Conservation (phyloP, 1,284 basidiomycete species). For the Marasmius oreades region DNA sequence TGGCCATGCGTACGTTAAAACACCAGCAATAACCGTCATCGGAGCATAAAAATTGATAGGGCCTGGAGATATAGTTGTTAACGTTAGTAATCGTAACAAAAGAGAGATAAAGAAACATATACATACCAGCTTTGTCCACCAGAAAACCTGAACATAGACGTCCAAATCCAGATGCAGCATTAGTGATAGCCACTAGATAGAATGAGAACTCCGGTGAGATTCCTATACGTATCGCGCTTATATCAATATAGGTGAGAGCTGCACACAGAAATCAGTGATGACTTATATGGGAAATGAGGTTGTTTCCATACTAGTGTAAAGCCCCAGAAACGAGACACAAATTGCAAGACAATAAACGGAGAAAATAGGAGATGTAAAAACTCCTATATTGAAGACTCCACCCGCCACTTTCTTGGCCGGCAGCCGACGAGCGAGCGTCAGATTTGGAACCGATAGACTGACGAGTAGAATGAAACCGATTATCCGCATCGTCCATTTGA, state of each 20-base stretch:
- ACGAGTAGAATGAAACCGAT: conserved; percentile 44
- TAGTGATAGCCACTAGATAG: conserved; percentile 49
- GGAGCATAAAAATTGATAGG: conserved; percentile 48
- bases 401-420: conserved; percentile 45
- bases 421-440: conserved; percentile 43
- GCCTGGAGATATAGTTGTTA: conserved; percentile 27
- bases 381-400: conserved; percentile 45
- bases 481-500: conserved; percentile 53
- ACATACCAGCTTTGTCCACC: conserved; percentile 37
- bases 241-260: conserved; percentile 48
- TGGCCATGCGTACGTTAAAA: conserved; percentile 53
- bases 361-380: conserved; percentile 45
- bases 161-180: conserved; percentile 41
- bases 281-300: conserved; percentile 7
- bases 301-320: conserved; percentile 58
- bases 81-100: background rate
- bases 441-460: conserved; percentile 36
- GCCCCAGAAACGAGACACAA: conserved; percentile 49
- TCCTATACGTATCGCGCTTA: conserved; percentile 37
- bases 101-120: background rate
- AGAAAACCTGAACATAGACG: conserved; percentile 36
- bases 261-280: conserved; percentile 1
- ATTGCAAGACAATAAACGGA: conserved; percentile 40
- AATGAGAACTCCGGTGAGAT: conserved; percentile 42
- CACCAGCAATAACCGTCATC: conserved; percentile 38